Evolutionary conservation across 768 basidiomycete genomes (phyloP).

Genomic region (Lactarius evosmus): DNA sequence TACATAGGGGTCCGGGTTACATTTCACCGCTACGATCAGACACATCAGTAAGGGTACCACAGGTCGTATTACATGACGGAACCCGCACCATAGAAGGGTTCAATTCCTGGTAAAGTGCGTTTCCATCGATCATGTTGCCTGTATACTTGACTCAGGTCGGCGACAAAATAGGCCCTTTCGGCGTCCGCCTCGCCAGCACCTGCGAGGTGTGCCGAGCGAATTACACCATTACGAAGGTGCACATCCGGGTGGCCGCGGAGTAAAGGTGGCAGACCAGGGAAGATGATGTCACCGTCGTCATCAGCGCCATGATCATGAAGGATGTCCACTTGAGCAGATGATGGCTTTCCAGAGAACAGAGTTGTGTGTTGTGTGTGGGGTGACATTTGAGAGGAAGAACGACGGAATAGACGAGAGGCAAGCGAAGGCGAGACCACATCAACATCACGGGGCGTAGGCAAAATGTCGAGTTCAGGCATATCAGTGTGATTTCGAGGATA

Average conservation of each 20-base stretch:
- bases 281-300: constrained; percentile 41
- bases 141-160: constrained; percentile 87
- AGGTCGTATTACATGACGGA: constrained; percentile 33
- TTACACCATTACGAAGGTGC: constrained; percentile 75
- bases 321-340: constrained; percentile 1
- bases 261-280: constrained; percentile 65
- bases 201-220: constrained; percentile 53
- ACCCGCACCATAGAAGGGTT: constrained; percentile 86
- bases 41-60: constrained; percentile 47
- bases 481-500: constrained; percentile 16
- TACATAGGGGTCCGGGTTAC: constrained; percentile 96
- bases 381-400: constrained; percentile 30
- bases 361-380: background rate
- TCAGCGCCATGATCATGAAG: constrained; percentile 1
- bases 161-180: constrained; percentile 95
- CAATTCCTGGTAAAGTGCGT: constrained; percentile 72
- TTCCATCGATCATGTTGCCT: constrained; percentile 83
- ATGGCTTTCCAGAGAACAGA: background rate
- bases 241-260: constrained; percentile 65
- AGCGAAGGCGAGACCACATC: constrained; percentile 33
- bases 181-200: constrained; percentile 62
- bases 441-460: constrained; percentile 36
- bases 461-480: constrained; percentile 60
- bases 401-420: constrained; percentile 16
- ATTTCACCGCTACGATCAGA: constrained; percentile 75